Conservation (phyloP, 2,329 filamentous ascomycete species). For the Chaetothyriales sp. region DNA sequence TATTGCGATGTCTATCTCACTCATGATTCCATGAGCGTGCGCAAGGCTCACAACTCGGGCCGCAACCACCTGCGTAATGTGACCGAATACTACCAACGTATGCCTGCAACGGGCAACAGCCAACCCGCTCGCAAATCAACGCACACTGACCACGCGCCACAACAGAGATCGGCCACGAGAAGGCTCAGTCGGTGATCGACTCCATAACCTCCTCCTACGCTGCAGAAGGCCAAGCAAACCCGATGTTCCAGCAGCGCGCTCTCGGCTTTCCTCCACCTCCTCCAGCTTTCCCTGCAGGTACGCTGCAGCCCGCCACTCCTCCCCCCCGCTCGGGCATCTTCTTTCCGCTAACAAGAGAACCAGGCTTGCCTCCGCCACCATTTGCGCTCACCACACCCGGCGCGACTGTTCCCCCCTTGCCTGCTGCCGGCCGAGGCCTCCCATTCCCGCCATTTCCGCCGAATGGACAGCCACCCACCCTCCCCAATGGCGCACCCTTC, state of each 20-base stretch:
- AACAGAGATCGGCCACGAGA: constrained; percentile 94
- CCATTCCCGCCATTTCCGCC: constrained; percentile 37
- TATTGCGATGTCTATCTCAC: constrained; percentile 99
- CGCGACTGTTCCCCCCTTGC: constrained; percentile 26
- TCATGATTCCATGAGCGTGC: constrained; percentile 98
- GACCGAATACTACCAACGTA: constrained; percentile 94
- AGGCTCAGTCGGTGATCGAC: constrained; percentile 96
- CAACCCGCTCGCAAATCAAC: background rate
- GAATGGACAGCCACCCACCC: constrained; percentile 27
- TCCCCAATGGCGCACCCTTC: constrained; percentile 29
- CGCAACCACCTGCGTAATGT: constrained; percentile 96
- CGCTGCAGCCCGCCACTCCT: background rate
- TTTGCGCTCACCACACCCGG: constrained; percentile 37
- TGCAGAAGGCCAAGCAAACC: constrained; percentile 61
- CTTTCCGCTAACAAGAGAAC: constrained; percentile 1
- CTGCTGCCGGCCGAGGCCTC: constrained; percentile 40
- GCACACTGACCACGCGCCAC: constrained; percentile 6
- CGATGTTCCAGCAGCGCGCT: constrained; percentile 52
- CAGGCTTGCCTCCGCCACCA: constrained; percentile 40
- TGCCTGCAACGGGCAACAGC: constrained; percentile 16
- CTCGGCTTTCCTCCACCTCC: constrained; percentile 36
- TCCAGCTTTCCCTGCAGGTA: constrained; percentile 48
- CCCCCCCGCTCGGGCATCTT: too few relatives aligned
- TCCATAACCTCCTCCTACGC: constrained; percentile 93
- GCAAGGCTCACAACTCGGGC: constrained; percentile 93